phyloP scores from a whole-genome alignment of 768 basidiomycete genomes.

The Epithele typhae region DNA sequence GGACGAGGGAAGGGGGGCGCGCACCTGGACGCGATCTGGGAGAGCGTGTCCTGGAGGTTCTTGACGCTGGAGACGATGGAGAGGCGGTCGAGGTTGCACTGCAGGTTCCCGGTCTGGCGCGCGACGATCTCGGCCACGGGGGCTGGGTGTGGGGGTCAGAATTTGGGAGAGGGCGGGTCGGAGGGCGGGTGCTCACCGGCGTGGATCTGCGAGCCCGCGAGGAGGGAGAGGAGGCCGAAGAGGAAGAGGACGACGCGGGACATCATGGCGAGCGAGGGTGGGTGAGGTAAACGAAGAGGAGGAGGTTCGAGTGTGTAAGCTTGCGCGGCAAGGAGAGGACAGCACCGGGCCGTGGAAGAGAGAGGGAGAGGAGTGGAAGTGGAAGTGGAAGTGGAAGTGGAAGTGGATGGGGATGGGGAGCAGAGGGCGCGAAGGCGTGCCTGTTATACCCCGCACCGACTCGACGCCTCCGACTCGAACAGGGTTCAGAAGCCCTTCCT shows the following conservation, averaged over 20 bases:
- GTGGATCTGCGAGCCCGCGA: background rate
- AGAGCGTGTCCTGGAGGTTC: background rate
- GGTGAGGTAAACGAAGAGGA: background rate
- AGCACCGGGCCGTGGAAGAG: too few species aligned
- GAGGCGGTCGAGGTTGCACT: conserved; percentile 3
- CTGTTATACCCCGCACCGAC: too few species aligned
- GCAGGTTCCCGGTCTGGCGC: background rate
- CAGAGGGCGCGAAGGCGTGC: too few species aligned
- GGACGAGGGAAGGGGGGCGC: too few species aligned
- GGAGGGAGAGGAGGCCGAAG: background rate
- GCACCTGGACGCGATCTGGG: too few species aligned
- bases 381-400: too few species aligned
- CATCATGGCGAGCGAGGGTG: background rate
- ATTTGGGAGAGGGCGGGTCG: background rate
- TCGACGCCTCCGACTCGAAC: too few species aligned
- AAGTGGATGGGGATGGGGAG: too few species aligned
- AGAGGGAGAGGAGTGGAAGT: too few species aligned
- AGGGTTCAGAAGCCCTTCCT: too few species aligned
- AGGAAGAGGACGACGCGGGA: background rate
- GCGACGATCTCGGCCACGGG: background rate
- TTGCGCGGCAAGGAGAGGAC: too few species aligned
- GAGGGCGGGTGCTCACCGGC: background rate
- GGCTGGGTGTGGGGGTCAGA: background rate
- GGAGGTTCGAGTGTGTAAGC: too few species aligned
- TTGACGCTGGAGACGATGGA: background rate